Conservation (phyloP, 2,329 filamentous ascomycete genomes). For the Pezicula rhizophila region DNA sequence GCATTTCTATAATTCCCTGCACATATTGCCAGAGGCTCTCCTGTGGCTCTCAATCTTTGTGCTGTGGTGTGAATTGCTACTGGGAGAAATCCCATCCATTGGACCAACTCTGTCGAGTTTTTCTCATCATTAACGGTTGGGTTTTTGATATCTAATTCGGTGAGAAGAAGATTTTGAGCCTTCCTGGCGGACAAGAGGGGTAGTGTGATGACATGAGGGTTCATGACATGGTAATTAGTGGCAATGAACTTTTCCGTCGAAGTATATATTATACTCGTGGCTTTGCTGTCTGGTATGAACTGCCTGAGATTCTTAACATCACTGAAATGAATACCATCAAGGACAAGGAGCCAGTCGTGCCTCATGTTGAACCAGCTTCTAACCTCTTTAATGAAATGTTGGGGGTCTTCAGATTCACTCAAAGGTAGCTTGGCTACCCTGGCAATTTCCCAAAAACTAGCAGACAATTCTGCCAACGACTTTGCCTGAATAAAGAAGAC, state of each 20-base stretch:
- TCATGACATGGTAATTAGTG: slow-evolving; percentile 53
- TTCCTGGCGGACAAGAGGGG: slow-evolving; percentile 48
- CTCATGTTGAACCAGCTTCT: slow-evolving; percentile 54
- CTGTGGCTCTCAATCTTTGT: slow-evolving; percentile 52
- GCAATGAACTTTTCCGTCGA: slow-evolving; percentile 53
- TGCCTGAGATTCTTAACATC: slow-evolving; percentile 46
- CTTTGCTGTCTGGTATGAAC: slow-evolving; percentile 58
- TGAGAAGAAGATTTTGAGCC: slow-evolving; percentile 54
- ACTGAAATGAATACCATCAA: slow-evolving; percentile 61
- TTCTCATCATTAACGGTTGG: slow-evolving; percentile 48
- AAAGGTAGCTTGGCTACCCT: slow-evolving; percentile 44
- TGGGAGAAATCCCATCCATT: slow-evolving; percentile 57
- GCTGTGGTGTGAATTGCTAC: slow-evolving; percentile 63
- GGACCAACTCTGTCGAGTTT: slow-evolving; percentile 56
- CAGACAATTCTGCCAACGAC: slow-evolving; percentile 49
- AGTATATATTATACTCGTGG: slow-evolving; percentile 63
- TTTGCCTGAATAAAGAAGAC: slow-evolving; percentile 66
- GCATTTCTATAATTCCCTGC: slow-evolving; percentile 50
- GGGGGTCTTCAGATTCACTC: slow-evolving; percentile 27
- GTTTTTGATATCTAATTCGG: slow-evolving; percentile 53
- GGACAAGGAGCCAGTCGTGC: slow-evolving; percentile 59
- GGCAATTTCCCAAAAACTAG: slow-evolving; percentile 61
- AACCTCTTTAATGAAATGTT: slow-evolving; percentile 49
- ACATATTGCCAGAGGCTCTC: slow-evolving; percentile 57
- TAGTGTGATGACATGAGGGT: slow-evolving; percentile 50